Percentiles rank a stretch among this genome's conserved stretches.
These are phyloP conservation scores for Colletotrichum sp. DNA, from an alignment of 2,329 filamentous ascomycete species.

Conservation along the genomic window DNA sequence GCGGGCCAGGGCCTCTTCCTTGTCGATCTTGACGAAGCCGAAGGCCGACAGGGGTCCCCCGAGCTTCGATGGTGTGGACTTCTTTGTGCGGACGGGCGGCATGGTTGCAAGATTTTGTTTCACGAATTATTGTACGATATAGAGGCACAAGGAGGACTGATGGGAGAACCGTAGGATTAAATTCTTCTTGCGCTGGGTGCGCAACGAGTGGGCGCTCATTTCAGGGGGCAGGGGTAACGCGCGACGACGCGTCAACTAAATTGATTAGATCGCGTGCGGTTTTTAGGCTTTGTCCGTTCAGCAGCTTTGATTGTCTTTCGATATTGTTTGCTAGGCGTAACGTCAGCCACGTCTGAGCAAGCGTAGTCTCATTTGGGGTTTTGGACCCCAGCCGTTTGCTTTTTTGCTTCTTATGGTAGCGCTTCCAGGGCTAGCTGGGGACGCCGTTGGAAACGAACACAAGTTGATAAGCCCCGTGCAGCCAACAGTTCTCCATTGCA, in stretches of 20 bases:
- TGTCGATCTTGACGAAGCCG: background rate
- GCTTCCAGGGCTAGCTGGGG: background rate
- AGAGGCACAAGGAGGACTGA: background rate
- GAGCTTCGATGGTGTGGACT: background rate
- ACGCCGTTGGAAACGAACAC: background rate
- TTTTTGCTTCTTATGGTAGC: background rate
- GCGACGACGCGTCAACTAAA: background rate
- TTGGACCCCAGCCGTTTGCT: background rate
- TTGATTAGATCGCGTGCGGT: background rate
- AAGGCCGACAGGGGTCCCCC: background rate
- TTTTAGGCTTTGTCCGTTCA: background rate
- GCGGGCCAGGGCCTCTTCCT: background rate
- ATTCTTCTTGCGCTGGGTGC: background rate
- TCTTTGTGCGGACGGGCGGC: background rate
- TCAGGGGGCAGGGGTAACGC: background rate
- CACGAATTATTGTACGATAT: background rate
- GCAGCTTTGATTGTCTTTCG: background rate
- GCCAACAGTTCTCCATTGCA: background rate
- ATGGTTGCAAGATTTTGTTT: background rate
- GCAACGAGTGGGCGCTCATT: background rate
- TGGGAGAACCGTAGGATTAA: background rate
- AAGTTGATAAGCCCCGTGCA: background rate
- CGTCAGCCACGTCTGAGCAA: background rate
- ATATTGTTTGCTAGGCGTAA: background rate
- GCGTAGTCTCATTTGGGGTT: background rate